Evolutionary conservation across 192 early-diverging fungal species (phyloP), one percentile per base, ranked within the genome.

Genomic region (Coemansia sp.): DNA sequence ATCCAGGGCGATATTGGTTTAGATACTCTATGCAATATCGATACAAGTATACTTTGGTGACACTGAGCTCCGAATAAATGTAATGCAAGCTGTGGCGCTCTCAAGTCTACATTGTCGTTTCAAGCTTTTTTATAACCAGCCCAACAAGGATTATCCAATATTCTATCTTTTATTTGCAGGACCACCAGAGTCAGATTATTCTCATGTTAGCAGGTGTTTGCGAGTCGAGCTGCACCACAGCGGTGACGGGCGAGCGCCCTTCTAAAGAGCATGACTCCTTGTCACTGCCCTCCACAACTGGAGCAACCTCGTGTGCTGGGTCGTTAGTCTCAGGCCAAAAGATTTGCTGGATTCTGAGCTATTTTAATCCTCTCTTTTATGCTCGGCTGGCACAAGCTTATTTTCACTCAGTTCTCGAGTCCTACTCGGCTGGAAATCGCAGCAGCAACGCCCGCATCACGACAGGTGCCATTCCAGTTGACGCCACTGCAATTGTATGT

Each of bases 361-460:
- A 65, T 18, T 35, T 77, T 9, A 77, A 77, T 25, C 73, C 73
- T n/a, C 45, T 77, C 26, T 62, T 69, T 26, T 77, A 77, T 15
- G 73, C 66, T 14, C 66, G 73, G 15, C 18, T 77, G 33, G 66
- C 58, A 0, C 73, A 77, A 36, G 54, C 61, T 11, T 56, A 68
- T 29, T 54, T 75, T 19, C 35, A 58, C 41, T 57, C 66, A 3
- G 63, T 69, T 8, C 55, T 77, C 25, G 48, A 56, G 25, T 62
- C 58, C 3, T 51, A 66, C 17, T 29, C 39, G 14, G 17, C 33
- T 1, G 35, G 35, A 18, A 29, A 27, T 8, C 19, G 13, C 7
- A 47, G 19, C 21, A 40, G 27, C 8, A 36, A 23, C 27, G 47
- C 51, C 1, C 59, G 59, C 8, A 52, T 66, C n/a, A 53, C 55